Base-by-base conservation (phyloP, 2,329 filamentous ascomycete genomes). In the Macrophomina tecta region DNA sequence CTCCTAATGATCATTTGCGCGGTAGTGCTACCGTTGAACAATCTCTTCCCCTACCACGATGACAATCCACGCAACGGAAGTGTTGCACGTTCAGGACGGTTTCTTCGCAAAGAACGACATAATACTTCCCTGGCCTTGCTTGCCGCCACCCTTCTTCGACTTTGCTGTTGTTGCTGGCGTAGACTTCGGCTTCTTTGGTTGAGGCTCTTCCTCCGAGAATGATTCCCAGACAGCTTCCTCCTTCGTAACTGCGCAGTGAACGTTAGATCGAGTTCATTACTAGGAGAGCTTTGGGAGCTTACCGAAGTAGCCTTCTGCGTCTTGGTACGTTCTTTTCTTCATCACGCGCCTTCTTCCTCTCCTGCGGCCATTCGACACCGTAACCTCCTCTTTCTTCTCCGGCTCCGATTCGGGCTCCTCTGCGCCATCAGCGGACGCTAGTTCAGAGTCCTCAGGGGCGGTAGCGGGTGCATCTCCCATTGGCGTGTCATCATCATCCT, bases 51-150 rank as follows among this genome's bases (percentile, higher is more conserved):
- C 30, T 30, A 7, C 36, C 30, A 34, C 11, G 3, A 34, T 52
- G 14, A 23, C 7, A 32, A 2, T 52, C 16, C 28, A 34, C 9
- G 2, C 11, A 34, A 52, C 14, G 12, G 7, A 7, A 16, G 2
- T 8, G 16, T 3, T 23, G 52, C n/a, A 11, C 8, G 11, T 2
- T 38, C 14, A 62, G 4, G 42, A 62, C 30, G 30, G 30, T 23
- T 61, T 95, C 82, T 96, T 97, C 49, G 86, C 85, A 78, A 97
- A 97, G 80, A 97, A 97, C 0, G 90, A 93, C 90, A 94, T 97
- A 75, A 97, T 97, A 76, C 85, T 97, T 3, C 93, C 93, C 74
- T 93, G 90, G 2, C 86, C 82, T 36, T 66, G 53, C 42, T 60
- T 51, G 9, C 79, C 75, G 68, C 79, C 82, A n/a, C 73, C 77